Base-by-base conservation (phyloP, 768 basidiomycete genomes). In the Chalciporus piperatus region DNA sequence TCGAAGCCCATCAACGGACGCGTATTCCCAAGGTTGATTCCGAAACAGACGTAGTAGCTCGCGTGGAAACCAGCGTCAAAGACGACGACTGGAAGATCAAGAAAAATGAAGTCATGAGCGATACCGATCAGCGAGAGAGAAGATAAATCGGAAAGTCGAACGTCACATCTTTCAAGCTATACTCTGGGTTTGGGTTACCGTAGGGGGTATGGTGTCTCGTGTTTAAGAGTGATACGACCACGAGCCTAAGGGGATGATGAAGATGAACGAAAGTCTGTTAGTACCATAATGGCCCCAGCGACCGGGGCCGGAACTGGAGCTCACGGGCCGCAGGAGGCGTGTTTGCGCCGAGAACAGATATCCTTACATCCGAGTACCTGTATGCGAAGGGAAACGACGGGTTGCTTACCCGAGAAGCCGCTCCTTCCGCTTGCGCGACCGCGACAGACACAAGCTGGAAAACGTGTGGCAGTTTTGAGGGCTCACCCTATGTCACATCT, bases 141-240 rank as follows among this genome's bases (percentile, higher is more conserved):
- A 87, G 75, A 59, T 88, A 90, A 16, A 97, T 76, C 0, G 92
- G 89, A 59, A 95, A 92, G 52, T 96, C 90, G 65, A 94, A 98
- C 0, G 92, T 94, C 11, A 90, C 85, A 59, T 88, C 83, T 54
- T 83, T 83, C 11, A 83, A 55, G 0, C 73, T 57, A 56, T 80
- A 96, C 1, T 71, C 64, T 12, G 93, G 94, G 57, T 85, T 86
- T 19, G 84, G 59, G 1, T 77, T 87, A 89, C 87, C n/a, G n/a
- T n/a, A n/a, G 0, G 92, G 82, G 0, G 94, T 97, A 25, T 85
- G 80, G 28, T 82, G 74, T 10, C 83, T 75, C 3, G 73, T 77
- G 50, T 75, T 79, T 27, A 83, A 74, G 40, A 86, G 65, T 3
- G 80, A 85, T 23, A 83, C 83, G 57, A 77, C 84, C 62, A 87